A percentile compares a stretch with the other conserved stretches of the same genome.
Evolutionary conservation across 768 basidiomycete species (phyloP).

Genomic region (Suillus subluteus): DNA sequence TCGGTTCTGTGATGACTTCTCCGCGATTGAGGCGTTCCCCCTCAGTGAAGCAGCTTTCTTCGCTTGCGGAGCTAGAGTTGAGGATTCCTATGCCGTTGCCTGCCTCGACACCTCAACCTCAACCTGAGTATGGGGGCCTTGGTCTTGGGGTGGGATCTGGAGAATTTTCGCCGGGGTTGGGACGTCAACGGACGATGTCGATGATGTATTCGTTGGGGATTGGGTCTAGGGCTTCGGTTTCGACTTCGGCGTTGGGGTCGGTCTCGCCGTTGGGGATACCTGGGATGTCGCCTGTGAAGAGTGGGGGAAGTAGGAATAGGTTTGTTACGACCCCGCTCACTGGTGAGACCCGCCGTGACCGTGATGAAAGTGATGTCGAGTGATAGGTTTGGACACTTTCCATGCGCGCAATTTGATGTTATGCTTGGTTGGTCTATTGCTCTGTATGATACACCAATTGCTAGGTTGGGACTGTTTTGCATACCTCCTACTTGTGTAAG

Average conservation of each 20-base stretch:
- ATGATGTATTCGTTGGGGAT: slow-evolving; percentile 68
- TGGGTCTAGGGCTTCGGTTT: slow-evolving; percentile 42
- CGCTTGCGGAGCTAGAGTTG: slow-evolving; percentile 49
- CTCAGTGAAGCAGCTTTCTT: slow-evolving; percentile 37
- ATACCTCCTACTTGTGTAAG: not conserved
- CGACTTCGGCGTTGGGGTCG: not conserved
- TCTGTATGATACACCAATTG: not conserved
- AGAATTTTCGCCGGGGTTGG: slow-evolving; percentile 7
- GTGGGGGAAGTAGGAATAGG: not conserved
- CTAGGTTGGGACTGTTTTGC: slow-evolving; percentile 2
- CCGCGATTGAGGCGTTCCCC: slow-evolving; percentile 57
- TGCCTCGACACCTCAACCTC: slow-evolving; percentile 8
- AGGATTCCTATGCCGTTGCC: slow-evolving; percentile 60
- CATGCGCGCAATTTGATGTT: not conserved
- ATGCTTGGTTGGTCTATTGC: not conserved
- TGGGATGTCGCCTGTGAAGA: slow-evolving; percentile 2
- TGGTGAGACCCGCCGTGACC: not conserved
- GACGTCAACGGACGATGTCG: slow-evolving; percentile 53
- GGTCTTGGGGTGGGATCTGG: slow-evolving; percentile 25
- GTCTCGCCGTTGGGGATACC: slow-evolving; percentile 10
- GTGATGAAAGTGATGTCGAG: slow-evolving; percentile 29
- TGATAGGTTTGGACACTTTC: slow-evolving; percentile 8
- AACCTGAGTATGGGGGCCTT: slow-evolving; percentile 18
- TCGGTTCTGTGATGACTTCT: slow-evolving; percentile 72
- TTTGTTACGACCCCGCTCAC: not conserved